Percentiles rank a stretch among this genome's conserved stretches.
Conservation (phyloP, 805 yeast species). For the Candida sphagnicola region DNA sequence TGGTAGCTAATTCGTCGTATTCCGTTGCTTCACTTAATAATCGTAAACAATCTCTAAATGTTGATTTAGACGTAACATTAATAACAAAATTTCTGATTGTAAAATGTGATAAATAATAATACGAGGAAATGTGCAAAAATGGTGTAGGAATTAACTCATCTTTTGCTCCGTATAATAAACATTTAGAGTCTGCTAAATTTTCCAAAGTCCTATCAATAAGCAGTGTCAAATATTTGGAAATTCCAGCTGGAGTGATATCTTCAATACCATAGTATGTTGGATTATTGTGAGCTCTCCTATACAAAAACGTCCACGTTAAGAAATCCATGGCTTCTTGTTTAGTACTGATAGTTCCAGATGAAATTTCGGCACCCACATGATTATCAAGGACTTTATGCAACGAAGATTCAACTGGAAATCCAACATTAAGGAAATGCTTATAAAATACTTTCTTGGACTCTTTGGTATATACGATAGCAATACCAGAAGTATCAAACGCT, state of each 20-base stretch:
- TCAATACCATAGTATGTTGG: constrained; percentile 76
- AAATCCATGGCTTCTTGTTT: constrained; percentile 73
- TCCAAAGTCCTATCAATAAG: constrained; percentile 68
- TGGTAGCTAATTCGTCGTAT: constrained; percentile 82
- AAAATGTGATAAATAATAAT: constrained; percentile 87
- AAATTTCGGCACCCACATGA: constrained; percentile 78
- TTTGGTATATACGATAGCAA: constrained; percentile 71
- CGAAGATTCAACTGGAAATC: constrained; percentile 81
- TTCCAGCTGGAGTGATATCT: constrained; percentile 53
- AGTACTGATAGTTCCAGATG: constrained; percentile 61
- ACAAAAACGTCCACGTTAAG: constrained; percentile 72
- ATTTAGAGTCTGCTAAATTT: constrained; percentile 66
- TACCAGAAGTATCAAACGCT: constrained; percentile 74
- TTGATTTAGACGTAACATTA: constrained; percentile 42
- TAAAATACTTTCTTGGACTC: constrained; percentile 72
- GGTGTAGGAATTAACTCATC: constrained; percentile 66
- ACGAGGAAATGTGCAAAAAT: constrained; percentile 79
- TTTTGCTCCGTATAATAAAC: constrained; percentile 51
- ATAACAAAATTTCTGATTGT: constrained; percentile 70
- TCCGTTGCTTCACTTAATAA: constrained; percentile 65
- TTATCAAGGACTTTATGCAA: constrained; percentile 73
- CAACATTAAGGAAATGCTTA: constrained; percentile 72
- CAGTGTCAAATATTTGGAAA: constrained; percentile 52
- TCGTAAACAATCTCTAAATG: constrained; percentile 61
- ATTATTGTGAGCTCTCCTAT: constrained; percentile 69